Percentiles rank a stretch among this genome's conserved stretches.
phyloP scores from a whole-genome alignment of 1,139 yeast genomes.

The Protomyces lactucae-debilis region DNA sequence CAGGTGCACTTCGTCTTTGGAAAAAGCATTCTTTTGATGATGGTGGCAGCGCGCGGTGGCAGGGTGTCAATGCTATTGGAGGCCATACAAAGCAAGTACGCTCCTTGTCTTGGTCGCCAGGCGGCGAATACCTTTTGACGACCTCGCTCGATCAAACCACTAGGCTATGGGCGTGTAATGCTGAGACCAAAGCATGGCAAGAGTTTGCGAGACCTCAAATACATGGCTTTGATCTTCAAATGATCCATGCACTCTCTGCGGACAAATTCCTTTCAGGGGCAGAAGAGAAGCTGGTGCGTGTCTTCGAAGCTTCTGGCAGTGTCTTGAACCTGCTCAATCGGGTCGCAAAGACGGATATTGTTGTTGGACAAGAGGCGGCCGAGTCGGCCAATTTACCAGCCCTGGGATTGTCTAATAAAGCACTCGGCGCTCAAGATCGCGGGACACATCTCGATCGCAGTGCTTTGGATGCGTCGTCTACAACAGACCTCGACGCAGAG shows the following conservation, averaged over 20 bases:
- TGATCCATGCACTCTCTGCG: constrained; percentile 59
- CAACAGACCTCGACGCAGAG: constrained; percentile 43
- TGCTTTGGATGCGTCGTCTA: constrained; percentile 38
- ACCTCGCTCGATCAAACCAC: constrained; percentile 88
- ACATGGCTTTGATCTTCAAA: constrained; percentile 95
- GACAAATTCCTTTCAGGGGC: constrained; percentile 85
- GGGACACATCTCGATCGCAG: constrained; percentile 33
- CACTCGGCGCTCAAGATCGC: constrained; percentile 51
- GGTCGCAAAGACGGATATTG: constrained; percentile 27
- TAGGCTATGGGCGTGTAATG: constrained; percentile 59
- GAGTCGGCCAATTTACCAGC: constrained; percentile 91
- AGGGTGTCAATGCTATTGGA: constrained; percentile 57
- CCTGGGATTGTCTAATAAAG: constrained; percentile 88
- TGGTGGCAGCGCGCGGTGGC: constrained; percentile 43
- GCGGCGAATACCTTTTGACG: constrained; percentile 61
- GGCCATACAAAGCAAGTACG: constrained; percentile 75
- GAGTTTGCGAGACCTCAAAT: constrained; percentile 97
- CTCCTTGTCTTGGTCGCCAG: constrained; percentile 70
- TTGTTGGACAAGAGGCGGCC: constrained; percentile 44
- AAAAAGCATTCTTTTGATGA: constrained; percentile 39
- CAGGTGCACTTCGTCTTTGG: constrained; percentile 34
- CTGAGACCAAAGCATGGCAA: constrained; percentile 52
- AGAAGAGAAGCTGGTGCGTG: constrained; percentile 87
- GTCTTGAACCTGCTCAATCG: constrained; percentile 56
- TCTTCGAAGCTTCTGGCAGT: constrained; percentile 82